Evolutionary conservation across 23 red algal genomes (phyloP), one percentile per base, ranked within the genome.

Genomic region (Chondrus crispus): DNA sequence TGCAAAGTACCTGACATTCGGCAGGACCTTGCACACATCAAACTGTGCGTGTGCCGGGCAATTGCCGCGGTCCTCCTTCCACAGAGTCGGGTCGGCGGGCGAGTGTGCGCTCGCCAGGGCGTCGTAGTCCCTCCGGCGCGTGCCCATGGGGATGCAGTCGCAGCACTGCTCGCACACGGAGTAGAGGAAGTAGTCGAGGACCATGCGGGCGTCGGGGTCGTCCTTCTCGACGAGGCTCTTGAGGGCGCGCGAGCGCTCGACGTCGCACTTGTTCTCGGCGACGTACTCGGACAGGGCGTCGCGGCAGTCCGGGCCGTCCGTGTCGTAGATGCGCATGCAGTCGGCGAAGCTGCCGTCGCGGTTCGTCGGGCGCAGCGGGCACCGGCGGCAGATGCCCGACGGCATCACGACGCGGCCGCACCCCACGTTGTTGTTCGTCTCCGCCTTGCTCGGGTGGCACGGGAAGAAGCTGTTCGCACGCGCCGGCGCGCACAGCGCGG

Each of bases 111-210:
- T 45, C 9, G 24, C 26, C n/a, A 90, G 39, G 2, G 72, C 4
- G 46, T 38, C 13, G 32, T 90, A 90, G n/a, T 90, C 87, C 1
- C 45, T 53, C 39, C 33, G 46, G 9, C 51, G 5, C 18, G 45
- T 90, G 52, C 87, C 87, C 87, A 90, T 90, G 4, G 87, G 87
- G 20, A 90, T 42, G 39, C 87, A 90, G 64, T 90, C 87, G 51
- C 87, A 90, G 52, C 87, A 90, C 29, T 75, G 52, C 72, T 90
- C 87, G 40, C 87, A 90, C 78, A 90, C 87, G 13, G 87, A 90
- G 60, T 90, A 90, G 43, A 90, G 39, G 47, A 90, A 90, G 43
- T 80, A 90, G 60, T 90, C 87, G 39, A 90, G 48, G 30, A 75
- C 38, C 13, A 29, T 80, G 39, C 38, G 46, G 8, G 87, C 87